Conservation (phyloP, 345 rosid species). For the Rhizophora mangle region DNA sequence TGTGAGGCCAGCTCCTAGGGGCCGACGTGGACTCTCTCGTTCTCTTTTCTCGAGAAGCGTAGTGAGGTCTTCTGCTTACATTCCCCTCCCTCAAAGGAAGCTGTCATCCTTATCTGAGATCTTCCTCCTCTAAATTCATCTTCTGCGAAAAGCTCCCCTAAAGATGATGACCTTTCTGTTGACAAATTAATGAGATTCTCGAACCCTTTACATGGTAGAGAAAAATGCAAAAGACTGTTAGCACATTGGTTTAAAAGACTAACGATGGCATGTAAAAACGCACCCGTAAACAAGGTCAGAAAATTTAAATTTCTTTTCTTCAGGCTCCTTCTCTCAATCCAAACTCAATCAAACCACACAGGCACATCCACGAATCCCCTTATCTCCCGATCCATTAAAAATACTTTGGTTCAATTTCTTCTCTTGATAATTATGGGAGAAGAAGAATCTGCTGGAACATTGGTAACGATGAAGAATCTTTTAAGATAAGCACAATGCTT, state of each 20-base stretch:
- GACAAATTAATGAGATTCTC: not conserved
- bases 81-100: slow-evolving; percentile 37
- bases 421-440: not conserved
- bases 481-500: not conserved
- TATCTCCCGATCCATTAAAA: not conserved
- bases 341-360: not conserved
- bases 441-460: not conserved
- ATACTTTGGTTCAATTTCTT: not conserved
- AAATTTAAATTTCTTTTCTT: no score
- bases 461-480: slow-evolving; percentile 13
- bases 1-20: slow-evolving; percentile 31
- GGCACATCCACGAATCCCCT: not conserved
- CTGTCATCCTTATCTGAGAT: slow-evolving; percentile 32
- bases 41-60: slow-evolving; percentile 15
- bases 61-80: slow-evolving; percentile 13
- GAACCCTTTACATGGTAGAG: not conserved
- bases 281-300: not conserved
- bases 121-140: slow-evolving; percentile 56
- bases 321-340: not conserved
- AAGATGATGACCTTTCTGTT: slow-evolving; percentile 47
- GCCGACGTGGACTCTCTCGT: slow-evolving; percentile 30
- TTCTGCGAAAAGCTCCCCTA: slow-evolving; percentile 60
- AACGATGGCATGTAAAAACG: not conserved
- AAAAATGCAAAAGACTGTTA: not conserved
- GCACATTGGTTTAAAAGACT: not conserved